Evolutionary conservation across 306 rosid genomes (phyloP).

Genomic region (Sechiopsis laciniata): DNA sequence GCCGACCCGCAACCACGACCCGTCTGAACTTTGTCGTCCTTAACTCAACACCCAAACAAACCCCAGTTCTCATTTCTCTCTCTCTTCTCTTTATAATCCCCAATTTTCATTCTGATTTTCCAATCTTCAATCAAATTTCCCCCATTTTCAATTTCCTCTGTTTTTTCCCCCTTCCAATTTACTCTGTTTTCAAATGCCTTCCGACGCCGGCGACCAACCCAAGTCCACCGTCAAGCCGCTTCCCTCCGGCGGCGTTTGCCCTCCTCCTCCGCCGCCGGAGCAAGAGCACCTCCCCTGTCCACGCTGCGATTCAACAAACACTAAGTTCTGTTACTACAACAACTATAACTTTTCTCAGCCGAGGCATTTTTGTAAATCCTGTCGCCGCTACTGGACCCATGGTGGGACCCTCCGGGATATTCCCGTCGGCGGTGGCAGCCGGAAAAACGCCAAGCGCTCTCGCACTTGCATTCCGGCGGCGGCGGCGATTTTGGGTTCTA

Average conservation of each 20-base stretch:
- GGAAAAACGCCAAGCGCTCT: constrained; percentile 85
- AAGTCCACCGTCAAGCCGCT: constrained; percentile 30
- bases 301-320: constrained; percentile 87
- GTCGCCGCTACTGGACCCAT: constrained; percentile 99
- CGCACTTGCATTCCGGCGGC: constrained; percentile 41
- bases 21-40: constrained; percentile 69
- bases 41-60: constrained; percentile 45
- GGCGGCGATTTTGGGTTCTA: not conserved
- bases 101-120: not conserved
- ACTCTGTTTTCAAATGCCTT: constrained; percentile 38
- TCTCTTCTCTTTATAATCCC: constrained; percentile 26
- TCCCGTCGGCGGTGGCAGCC: constrained; percentile 87
- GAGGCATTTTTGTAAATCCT: constrained; percentile 88
- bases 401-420: constrained; percentile 97
- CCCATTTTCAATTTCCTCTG: not conserved
- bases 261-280: constrained; percentile 43
- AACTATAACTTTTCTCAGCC: constrained; percentile 99
- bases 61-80: constrained; percentile 49
- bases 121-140: too few relatives aligned
- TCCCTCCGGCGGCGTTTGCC: constrained; percentile 26
- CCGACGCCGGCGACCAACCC: constrained; percentile 52
- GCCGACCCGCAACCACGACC: constrained; percentile 27
- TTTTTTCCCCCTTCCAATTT: not conserved
- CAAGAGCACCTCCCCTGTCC: constrained; percentile 93
- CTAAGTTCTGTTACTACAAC: constrained; percentile 95